Evolutionary conservation across 345 rosid species (phyloP).

Genomic region (Gossypium anomalum): DNA sequence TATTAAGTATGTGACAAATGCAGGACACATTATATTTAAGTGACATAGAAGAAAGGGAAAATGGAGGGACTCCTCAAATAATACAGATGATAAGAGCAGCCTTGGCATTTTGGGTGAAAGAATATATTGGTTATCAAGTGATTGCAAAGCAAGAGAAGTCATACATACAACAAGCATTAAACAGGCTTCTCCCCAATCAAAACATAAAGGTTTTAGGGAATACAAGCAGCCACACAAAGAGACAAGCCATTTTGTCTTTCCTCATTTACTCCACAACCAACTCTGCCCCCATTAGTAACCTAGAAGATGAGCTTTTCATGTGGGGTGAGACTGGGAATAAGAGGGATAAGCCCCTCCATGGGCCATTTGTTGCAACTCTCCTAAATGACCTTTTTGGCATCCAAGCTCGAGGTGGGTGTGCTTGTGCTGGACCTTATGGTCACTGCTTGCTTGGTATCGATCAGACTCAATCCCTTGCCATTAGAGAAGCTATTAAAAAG

Average conservation of each 20-base stretch:
- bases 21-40: conserved; percentile 50
- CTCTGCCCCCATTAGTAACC: neutral
- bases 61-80: conserved; percentile 58
- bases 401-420: conserved; percentile 63
- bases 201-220: conserved; percentile 47
- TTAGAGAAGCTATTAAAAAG: conserved; percentile 41
- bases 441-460: conserved; percentile 38
- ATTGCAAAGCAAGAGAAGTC: conserved; percentile 33
- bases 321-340: conserved; percentile 39
- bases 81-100: conserved; percentile 52
- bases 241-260: conserved; percentile 52
- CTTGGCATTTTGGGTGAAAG: conserved; percentile 55
- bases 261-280: conserved; percentile 37
- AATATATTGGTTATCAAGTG: conserved; percentile 31
- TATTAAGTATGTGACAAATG: neutral
- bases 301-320: neutral
- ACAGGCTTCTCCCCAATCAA: conserved; percentile 37
- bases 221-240: conserved; percentile 15
- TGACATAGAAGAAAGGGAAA: conserved; percentile 54
- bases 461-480: conserved; percentile 23
- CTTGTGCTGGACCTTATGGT: conserved; percentile 71
- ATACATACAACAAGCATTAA: conserved; percentile 34
- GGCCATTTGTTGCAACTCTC: conserved; percentile 45
- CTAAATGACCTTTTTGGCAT: conserved; percentile 64
- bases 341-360: conserved; percentile 53